Evolutionary conservation across 805 yeast genomes (phyloP), one percentile per base, ranked within the genome.

Genomic region (Cyberlindnera bimundalis): DNA sequence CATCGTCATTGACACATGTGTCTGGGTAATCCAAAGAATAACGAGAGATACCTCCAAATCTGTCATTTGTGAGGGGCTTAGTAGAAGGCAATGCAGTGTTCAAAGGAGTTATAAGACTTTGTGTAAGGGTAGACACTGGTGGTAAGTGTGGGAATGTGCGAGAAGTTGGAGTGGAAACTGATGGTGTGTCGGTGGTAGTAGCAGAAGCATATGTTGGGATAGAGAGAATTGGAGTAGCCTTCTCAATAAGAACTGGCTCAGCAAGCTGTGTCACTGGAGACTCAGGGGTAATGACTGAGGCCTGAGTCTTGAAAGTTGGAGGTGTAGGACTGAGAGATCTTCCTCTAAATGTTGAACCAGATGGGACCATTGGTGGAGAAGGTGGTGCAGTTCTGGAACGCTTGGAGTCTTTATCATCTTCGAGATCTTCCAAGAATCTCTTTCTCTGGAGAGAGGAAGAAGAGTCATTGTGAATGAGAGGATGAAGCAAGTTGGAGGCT

Each of bases 381-480:
- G 74, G 71, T 25, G 75, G 74, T 4, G 74, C 74, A 9, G 74
- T 69, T 51, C 67, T 60, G n/a, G 72, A 61, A 36, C 71, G 57
- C 51, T 71, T 70, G 37, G 37, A 34, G 12, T 44, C 46, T 7
- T 36, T 45, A 15, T 41, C 41, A 9, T 42, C 48, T 15, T 49
- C 52, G 12, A 49, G 33, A 20, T 50, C 56, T 15, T 53, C 56
- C 26, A 53, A 30, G 27, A 50, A 52, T 46, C 60, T 53, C 43
- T 56, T 56, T 43, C 57, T 52, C 38, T 39, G 39, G 32, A 42
- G 33, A 4, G 45, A 19, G 17, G 47, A 37, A 25, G 33, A 35
- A 2, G 46, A 26, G 15, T 23, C 29, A 16, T 15, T 24, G 29
- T 39, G 37, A 20, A 31, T 29, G 27, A 36, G 30, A 27, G 46